Evolutionary conservation across 176 grass and related monocot species (phyloP).

Genomic region (Triticum dicoccoides): DNA sequence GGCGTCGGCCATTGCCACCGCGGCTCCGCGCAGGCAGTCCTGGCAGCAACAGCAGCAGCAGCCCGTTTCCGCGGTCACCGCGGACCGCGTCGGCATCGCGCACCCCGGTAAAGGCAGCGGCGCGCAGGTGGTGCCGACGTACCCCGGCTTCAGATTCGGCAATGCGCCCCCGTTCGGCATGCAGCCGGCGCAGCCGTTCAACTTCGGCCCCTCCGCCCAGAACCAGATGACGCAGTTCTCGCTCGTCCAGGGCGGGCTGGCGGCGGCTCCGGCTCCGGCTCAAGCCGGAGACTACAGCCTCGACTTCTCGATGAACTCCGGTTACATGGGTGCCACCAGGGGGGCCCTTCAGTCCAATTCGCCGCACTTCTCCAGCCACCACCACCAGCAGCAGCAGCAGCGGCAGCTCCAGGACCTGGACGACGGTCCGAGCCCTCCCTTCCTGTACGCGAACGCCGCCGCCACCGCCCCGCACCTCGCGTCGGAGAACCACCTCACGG

Average conservation of each 20-base stretch:
- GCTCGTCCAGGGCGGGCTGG: constrained; percentile 40
- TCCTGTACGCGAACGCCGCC: constrained; percentile 35
- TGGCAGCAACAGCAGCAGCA: constrained; percentile 5
- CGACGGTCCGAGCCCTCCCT: constrained; percentile 50
- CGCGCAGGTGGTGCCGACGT: constrained; percentile 11
- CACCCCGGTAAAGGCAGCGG: neutral
- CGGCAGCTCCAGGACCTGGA: constrained; percentile 52
- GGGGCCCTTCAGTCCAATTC: constrained; percentile 99
- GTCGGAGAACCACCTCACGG: constrained; percentile 34
- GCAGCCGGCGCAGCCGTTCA: constrained; percentile 36
- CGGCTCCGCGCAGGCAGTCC: constrained; percentile 16
- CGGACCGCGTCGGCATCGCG: constrained; percentile 31
- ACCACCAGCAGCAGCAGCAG: constrained; percentile 45
- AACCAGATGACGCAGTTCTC: constrained; percentile 62
- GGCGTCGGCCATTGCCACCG: neutral
- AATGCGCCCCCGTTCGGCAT: constrained; percentile 38
- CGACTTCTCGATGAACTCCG: constrained; percentile 74
- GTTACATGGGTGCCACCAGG: constrained; percentile 76
- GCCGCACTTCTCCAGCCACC: constrained; percentile 46
- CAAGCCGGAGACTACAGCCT: constrained; percentile 67
- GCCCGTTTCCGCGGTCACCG: neutral
- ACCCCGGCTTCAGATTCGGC: constrained; percentile 33
- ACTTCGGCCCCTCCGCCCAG: constrained; percentile 25
- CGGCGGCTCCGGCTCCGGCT: constrained; percentile 8
- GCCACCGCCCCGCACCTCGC: constrained; percentile 21